Base-by-base conservation (phyloP, 2,329 filamentous ascomycete species). In the Talaromyces sp. region DNA sequence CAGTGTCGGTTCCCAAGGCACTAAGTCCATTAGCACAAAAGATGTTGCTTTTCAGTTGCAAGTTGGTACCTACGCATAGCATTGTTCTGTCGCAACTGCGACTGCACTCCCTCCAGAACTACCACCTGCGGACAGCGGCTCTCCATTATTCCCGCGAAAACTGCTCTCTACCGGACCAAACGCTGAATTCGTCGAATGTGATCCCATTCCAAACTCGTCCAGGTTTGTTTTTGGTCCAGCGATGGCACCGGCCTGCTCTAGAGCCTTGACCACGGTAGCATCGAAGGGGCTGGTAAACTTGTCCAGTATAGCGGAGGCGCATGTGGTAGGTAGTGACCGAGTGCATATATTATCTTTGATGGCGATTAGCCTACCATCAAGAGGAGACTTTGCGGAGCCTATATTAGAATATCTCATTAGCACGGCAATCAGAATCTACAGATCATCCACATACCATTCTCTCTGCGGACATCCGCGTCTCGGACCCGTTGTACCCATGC, bases 161-260 rank as follows among this genome's bases (percentile, higher is more conserved):
- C 14, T 58, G 31, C 35, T 61, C 57, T 73, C 78, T 4, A 93
- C 89, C 1, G 84, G 72, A 1, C 89, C 90, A 67, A 87, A 86
- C 58, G 81, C 76, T 0, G 91, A 92, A 68, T 88, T 78, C 21
- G 81, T 82, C 1, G 87, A 89, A 71, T 96, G 88, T 9, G 91
- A 96, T 2, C 92, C 92, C 93, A 96, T 96, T 29, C 93, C 92
- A 72, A 96, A 96, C 72, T 96, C 95, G 76, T 98, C 95, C 81
- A 98, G 86, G 72, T 96, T 96, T 2, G 91, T 93, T 75, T 96
- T 96, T 7, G 89, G 89, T 1, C 87, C 81, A 1, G 93, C 73
- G 6, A 82, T 73, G 6, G 85, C 86, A 49, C 88, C 89, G 5
- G 83, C 81, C 29, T 78, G 71, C 59, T 84, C 82, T 35, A 97